These are phyloP conservation scores for Kodamaea laetipori DNA, from an alignment of 805 yeast genomes.

Conservation along the genomic window DNA sequence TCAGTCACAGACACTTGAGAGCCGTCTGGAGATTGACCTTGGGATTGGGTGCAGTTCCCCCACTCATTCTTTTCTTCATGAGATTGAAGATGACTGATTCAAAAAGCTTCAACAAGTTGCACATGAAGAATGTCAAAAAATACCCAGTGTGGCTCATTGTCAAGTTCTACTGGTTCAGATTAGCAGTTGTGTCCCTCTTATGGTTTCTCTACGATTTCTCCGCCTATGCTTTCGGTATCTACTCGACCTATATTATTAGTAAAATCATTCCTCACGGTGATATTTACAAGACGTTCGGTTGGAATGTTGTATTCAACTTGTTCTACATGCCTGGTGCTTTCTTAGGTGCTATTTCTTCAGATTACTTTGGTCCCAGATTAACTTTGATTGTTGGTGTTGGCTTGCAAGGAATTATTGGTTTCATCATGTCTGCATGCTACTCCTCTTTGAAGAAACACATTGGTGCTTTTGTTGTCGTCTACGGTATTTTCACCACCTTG, in stretches of 20 bases:
- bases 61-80: constrained; percentile 71
- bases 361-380: constrained; percentile 87
- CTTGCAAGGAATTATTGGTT: constrained; percentile 78
- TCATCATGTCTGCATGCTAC: constrained; percentile 76
- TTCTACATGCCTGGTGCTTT: constrained; percentile 91
- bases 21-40: constrained; percentile 91
- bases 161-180: constrained; percentile 84
- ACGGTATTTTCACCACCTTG: constrained; percentile 81
- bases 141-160: constrained; percentile 70
- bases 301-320: constrained; percentile 86
- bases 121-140: constrained; percentile 57
- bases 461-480: constrained; percentile 81
- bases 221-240: constrained; percentile 83
- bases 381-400: constrained; percentile 70
- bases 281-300: constrained; percentile 78
- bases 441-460: constrained; percentile 56
- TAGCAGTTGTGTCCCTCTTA: constrained; percentile 66
- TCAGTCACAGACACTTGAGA: constrained; percentile 64
- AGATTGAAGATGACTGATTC: constrained; percentile 78
- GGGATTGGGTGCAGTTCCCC: constrained; percentile 90
- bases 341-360: constrained; percentile 83
- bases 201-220: constrained; percentile 95
- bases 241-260: constrained; percentile 69
- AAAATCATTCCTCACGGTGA: constrained; percentile 59
- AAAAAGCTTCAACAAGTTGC: constrained; percentile 66